These are phyloP conservation scores for Sarocladiaceae sp. DNA, from an alignment of 2,329 filamentous ascomycete species.

Conservation along the genomic window DNA sequence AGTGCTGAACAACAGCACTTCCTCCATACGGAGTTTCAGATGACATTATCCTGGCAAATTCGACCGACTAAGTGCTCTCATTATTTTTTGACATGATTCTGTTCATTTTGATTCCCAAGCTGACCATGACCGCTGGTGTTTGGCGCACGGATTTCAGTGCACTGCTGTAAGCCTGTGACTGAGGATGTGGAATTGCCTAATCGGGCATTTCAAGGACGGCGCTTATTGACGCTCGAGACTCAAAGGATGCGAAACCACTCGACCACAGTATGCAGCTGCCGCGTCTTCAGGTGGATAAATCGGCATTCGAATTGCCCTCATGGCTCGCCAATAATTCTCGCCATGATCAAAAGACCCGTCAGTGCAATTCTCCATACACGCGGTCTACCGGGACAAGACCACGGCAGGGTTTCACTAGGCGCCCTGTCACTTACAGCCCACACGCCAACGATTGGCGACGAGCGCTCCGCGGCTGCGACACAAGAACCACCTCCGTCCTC, in stretches of 20 bases:
- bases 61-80: too few species aligned
- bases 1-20: background rate
- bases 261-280: background rate
- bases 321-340: background rate
- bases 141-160: too few species aligned
- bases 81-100: too few species aligned
- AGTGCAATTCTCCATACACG: background rate
- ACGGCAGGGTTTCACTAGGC: constrained; percentile 5
- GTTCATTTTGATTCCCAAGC: too few species aligned
- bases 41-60: too few species aligned
- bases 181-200: background rate
- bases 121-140: too few species aligned
- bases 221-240: background rate
- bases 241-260: background rate
- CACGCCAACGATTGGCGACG: constrained; percentile 2
- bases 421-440: background rate
- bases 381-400: background rate
- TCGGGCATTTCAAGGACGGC: background rate
- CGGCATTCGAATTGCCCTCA: background rate
- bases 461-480: background rate
- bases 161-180: too few species aligned
- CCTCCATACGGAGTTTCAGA: too few species aligned
- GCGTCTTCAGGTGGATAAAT: background rate
- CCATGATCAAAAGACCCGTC: too few species aligned
- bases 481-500: background rate